phyloP scores from a whole-genome alignment of 2,329 filamentous ascomycete species.

The Pseudohalonectria lignicola region DNA sequence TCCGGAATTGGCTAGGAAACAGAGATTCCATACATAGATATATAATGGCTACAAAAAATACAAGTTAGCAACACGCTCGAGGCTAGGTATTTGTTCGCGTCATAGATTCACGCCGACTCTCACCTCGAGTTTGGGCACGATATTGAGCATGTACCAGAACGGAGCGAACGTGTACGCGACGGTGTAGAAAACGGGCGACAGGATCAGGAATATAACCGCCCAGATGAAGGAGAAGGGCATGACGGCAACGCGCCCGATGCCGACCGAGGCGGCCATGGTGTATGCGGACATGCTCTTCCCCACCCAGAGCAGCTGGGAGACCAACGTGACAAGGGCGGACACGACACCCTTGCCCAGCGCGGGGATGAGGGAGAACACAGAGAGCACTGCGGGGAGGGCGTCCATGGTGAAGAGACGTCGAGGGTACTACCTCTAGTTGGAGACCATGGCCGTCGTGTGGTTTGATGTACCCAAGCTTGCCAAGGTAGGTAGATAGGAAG shows the following conservation, averaged over 20 bases:
- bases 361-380: not conserved
- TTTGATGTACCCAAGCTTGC: too few relatives aligned
- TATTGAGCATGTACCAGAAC: slow-evolving; percentile 16
- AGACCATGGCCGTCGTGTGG: too few relatives aligned
- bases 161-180: slow-evolving; percentile 14
- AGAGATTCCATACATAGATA: slow-evolving; percentile 25
- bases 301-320: not conserved
- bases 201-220: slow-evolving; percentile 16
- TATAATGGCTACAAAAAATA: slow-evolving; percentile 35
- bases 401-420: not conserved
- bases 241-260: not conserved
- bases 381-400: not conserved
- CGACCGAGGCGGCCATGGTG: too few relatives aligned
- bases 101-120: too few relatives aligned
- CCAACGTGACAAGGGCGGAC: slow-evolving; percentile 1
- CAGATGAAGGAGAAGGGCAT: slow-evolving; percentile 11
- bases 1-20: not conserved
- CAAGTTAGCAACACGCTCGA: too few relatives aligned
- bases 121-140: slow-evolving; percentile 21
- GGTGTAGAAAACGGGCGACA: slow-evolving; percentile 25
- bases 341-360: not conserved
- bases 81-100: too few relatives aligned
- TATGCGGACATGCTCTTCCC: too few relatives aligned
- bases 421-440: too few relatives aligned
- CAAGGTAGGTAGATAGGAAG: too few relatives aligned